Evolutionary conservation across 1,284 basidiomycete species (phyloP).

Genomic region (Melampsora americana): DNA sequence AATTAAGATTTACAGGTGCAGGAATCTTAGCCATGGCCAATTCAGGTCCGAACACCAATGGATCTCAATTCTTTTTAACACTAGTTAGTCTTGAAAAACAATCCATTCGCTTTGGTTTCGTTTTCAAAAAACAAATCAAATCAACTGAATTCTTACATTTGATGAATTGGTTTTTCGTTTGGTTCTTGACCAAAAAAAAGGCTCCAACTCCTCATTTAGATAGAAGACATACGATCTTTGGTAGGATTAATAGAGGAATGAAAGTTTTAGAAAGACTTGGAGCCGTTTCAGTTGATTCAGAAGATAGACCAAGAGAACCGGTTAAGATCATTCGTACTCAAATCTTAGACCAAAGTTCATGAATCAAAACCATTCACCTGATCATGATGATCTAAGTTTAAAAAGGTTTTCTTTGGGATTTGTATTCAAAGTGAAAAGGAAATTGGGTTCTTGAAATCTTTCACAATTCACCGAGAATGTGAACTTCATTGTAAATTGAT

Average conservation of each 20-base stretch:
- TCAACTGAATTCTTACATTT: background rate
- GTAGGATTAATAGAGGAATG: conserved; percentile 46
- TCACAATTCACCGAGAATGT: too few relatives aligned
- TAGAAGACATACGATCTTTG: conserved; percentile 47
- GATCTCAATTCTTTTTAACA: conserved; percentile 46
- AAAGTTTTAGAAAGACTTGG: conserved; percentile 47
- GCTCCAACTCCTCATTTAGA: conserved; percentile 48
- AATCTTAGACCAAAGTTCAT: conserved; percentile 13
- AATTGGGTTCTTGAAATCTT: too few relatives aligned
- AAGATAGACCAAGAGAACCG: conserved; percentile 46
- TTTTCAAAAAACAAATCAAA: background rate
- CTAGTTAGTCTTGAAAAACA: conserved; percentile 4
- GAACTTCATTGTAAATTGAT: too few relatives aligned
- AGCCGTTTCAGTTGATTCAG: conserved; percentile 49
- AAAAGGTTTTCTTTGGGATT: too few relatives aligned
- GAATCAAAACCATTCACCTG: too few relatives aligned
- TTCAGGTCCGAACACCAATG: conserved; percentile 47
- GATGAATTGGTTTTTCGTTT: background rate
- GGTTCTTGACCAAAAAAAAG: too few relatives aligned
- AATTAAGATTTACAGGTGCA: conserved; percentile 48
- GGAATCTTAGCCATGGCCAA: conserved; percentile 49
- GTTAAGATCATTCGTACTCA: conserved; percentile 42
- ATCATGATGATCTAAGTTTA: too few relatives aligned
- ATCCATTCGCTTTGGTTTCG: background rate
- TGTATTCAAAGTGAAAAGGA: too few relatives aligned